These are phyloP conservation scores for Delonix regia DNA, from an alignment of 306 rosid genomes.

Conservation along the genomic window DNA sequence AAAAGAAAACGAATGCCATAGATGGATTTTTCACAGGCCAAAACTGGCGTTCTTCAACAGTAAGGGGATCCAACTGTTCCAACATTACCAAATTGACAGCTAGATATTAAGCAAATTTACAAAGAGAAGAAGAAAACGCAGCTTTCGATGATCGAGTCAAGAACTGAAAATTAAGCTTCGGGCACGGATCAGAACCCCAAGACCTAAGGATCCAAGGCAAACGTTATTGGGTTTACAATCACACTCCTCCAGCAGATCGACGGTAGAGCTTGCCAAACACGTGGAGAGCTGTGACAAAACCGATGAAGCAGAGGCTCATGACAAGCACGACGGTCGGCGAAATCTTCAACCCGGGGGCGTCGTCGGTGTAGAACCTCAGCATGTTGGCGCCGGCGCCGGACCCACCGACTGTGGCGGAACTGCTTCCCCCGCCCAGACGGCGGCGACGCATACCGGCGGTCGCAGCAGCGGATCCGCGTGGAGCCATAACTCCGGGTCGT, in stretches of 20 bases:
- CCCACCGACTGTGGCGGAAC: conserved; percentile 23
- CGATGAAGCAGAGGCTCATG: conserved; percentile 94
- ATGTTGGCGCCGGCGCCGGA: conserved; percentile 60
- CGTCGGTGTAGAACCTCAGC: conserved; percentile 95
- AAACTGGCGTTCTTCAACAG: conserved; percentile 30
- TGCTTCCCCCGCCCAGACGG: conserved; percentile 52
- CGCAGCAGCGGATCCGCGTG: conserved; percentile 94
- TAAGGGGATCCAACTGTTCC: conserved; percentile 29
- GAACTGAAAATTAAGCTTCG: conserved; percentile 25
- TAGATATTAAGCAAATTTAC: conserved; percentile 40
- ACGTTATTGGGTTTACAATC: conserved; percentile 25
- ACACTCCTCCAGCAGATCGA: conserved; percentile 50
- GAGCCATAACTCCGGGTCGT: conserved; percentile 74
- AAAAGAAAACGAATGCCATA: neutral
- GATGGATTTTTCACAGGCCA: conserved; percentile 24
- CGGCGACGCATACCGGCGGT: conserved; percentile 94
- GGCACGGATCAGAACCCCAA: conserved; percentile 15
- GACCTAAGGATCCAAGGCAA: conserved; percentile 18
- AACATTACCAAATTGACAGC: conserved; percentile 7
- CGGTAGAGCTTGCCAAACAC: conserved; percentile 79
- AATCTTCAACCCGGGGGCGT: conserved; percentile 90
- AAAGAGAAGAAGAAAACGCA: conserved; percentile 12
- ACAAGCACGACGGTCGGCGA: conserved; percentile 84
- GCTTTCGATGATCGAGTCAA: conserved; percentile 5
- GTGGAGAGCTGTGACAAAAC: conserved; percentile 87